phyloP scores from a whole-genome alignment of 2,329 filamentous ascomycete genomes.

The Talaromyces sp. region DNA sequence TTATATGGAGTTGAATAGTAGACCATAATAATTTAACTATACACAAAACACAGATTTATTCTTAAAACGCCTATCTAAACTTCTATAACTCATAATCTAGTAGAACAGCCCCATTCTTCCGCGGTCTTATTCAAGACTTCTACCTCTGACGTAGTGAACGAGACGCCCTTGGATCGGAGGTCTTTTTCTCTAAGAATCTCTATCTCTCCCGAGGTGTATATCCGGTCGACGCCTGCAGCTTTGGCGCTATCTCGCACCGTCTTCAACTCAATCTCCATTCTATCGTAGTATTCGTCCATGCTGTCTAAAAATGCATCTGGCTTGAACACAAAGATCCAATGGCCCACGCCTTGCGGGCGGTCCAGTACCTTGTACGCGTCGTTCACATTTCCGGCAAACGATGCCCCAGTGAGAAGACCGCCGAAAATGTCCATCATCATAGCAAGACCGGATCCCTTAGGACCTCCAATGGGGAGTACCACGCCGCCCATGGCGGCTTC shows the following conservation, averaged over 20 bases:
- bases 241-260: background rate
- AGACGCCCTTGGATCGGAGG: background rate
- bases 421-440: constrained; percentile 12
- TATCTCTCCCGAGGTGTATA: background rate
- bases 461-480: constrained; percentile 17
- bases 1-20: background rate
- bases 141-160: background rate
- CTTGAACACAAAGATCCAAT: constrained; percentile 1
- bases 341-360: constrained; percentile 1
- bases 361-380: constrained; percentile 4
- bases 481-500: constrained; percentile 17
- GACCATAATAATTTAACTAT: too few species aligned
- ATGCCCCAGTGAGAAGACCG: constrained; percentile 1
- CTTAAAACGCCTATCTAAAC: background rate
- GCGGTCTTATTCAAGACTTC: background rate
- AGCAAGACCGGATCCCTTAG: constrained; percentile 13
- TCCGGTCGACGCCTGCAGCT: background rate
- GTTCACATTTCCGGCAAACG: constrained; percentile 2
- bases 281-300: background rate
- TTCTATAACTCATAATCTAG: background rate
- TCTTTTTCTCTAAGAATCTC: background rate
- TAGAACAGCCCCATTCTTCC: background rate
- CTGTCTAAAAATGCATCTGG: constrained; percentile 1
- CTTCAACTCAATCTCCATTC: background rate
- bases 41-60: background rate